These are phyloP conservation scores for Fusarium duplospermum DNA, from an alignment of 2,329 filamentous ascomycete species.

Conservation along the genomic window DNA sequence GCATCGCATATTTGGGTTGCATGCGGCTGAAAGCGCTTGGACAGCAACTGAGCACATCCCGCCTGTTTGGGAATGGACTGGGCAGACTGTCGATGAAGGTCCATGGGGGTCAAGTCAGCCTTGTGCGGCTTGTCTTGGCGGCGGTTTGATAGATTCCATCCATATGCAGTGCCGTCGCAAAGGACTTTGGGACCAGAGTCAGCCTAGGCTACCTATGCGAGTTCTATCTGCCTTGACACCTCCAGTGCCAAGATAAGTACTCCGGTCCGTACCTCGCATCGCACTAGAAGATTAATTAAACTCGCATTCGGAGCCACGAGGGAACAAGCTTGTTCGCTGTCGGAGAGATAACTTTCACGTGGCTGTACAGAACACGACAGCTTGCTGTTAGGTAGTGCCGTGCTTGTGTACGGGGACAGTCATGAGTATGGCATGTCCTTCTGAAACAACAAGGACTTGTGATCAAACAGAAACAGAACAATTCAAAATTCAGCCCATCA, in stretches of 20 bases:
- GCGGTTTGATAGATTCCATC: neutral
- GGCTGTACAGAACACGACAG: neutral
- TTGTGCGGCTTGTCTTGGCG: neutral
- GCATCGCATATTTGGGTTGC: neutral
- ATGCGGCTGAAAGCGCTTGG: conserved; percentile 1
- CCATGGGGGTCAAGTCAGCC: neutral
- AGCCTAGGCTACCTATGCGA: neutral
- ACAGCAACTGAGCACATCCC: neutral
- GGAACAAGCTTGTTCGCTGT: neutral
- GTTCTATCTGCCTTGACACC: conserved; percentile 2
- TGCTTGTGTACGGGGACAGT: neutral
- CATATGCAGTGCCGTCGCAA: neutral
- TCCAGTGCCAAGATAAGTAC: neutral
- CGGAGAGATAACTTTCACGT: neutral
- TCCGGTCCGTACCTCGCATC: neutral
- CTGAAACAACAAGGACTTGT: neutral
- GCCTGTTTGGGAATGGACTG: neutral
- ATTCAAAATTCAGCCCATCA: neutral
- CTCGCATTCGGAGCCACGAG: neutral
- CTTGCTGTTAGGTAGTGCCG: neutral
- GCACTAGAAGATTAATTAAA: neutral
- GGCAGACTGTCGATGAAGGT: neutral
- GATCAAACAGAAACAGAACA: neutral
- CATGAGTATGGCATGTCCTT: neutral
- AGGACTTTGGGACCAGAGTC: neutral